Conservation (phyloP, 2,329 filamentous ascomycete genomes). For the Fusarium sp. region DNA sequence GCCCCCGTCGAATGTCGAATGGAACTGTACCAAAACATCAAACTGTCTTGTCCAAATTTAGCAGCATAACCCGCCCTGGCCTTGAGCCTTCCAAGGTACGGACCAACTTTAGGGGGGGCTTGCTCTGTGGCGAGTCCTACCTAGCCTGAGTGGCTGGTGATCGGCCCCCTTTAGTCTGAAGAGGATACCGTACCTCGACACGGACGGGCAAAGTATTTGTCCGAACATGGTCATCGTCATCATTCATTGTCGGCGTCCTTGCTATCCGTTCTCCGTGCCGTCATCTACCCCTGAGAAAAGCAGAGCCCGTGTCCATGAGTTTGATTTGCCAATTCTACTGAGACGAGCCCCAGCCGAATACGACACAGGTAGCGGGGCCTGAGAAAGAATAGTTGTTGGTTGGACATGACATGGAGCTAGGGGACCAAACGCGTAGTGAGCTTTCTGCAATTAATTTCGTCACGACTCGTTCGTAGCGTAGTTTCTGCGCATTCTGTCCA, state of each 20-base stretch:
- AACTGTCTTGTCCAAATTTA: slow-evolving; percentile 35
- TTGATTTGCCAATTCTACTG: slow-evolving; percentile 14
- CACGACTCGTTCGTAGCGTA: slow-evolving; percentile 5
- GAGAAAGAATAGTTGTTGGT: slow-evolving; percentile 4
- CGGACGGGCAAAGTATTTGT: slow-evolving; percentile 25
- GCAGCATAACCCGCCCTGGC: slow-evolving; percentile 7
- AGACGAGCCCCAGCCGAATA: slow-evolving; percentile 18
- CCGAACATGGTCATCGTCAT: slow-evolving; percentile 4
- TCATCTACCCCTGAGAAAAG: not conserved
- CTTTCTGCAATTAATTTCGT: slow-evolving; percentile 35
- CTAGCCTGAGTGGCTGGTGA: slow-evolving; percentile 10
- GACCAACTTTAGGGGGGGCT: slow-evolving; percentile 18
- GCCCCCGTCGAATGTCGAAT: slow-evolving; percentile 16
- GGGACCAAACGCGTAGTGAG: slow-evolving; percentile 19
- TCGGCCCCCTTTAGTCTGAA: slow-evolving; percentile 4
- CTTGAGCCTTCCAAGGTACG: no score
- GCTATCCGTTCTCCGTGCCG: slow-evolving; percentile 12
- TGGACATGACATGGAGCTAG: slow-evolving; percentile 33
- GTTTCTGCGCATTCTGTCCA: not conserved
- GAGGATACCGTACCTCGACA: not conserved
- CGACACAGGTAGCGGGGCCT: slow-evolving; percentile 18
- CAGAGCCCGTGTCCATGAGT: not conserved
- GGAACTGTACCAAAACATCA: slow-evolving; percentile 21
- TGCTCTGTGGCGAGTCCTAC: not conserved
- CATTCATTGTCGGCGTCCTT: slow-evolving; percentile 8